Percentiles rank a stretch among this genome's conserved stretches.
Conservation (phyloP, 768 basidiomycete species). For the Lactifluus echinatus region DNA sequence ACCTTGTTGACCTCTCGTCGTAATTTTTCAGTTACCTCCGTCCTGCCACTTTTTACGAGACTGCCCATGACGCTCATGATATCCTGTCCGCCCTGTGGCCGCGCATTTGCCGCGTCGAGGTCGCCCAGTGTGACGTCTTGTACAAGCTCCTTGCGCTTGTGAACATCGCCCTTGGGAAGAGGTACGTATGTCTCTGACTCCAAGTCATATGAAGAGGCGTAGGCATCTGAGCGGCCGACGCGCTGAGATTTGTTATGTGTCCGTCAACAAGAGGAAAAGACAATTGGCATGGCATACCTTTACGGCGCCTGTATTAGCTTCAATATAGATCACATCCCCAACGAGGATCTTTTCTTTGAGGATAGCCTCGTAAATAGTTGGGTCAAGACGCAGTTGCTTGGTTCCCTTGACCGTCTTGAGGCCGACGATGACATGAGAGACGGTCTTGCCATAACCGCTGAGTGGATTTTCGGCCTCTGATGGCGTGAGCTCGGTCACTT, state of each 20-base stretch:
- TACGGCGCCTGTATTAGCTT: conserved; percentile 89
- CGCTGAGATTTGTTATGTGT: conserved; percentile 41
- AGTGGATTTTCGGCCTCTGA: conserved; percentile 96
- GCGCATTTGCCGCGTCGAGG: conserved; percentile 91
- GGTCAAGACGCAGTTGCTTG: conserved; percentile 90
- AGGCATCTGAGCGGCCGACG: conserved; percentile 94
- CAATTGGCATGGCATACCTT: conserved; percentile 49
- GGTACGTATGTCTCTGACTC: conserved; percentile 99
- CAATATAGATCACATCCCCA: conserved; percentile 95
- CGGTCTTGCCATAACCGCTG: conserved; percentile 96
- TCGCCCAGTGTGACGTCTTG: conserved; percentile 95
- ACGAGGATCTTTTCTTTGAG: conserved; percentile 95
- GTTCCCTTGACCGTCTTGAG: conserved; percentile 84
- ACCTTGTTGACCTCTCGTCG: conserved; percentile 95
- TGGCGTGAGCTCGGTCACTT: conserved; percentile 95
- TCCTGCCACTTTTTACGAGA: conserved; percentile 85
- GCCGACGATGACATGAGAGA: conserved; percentile 94
- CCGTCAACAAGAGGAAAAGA: neutral
- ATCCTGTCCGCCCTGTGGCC: conserved; percentile 94
- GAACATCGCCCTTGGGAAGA: conserved; percentile 91
- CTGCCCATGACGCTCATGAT: conserved; percentile 97
- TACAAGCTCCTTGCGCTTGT: conserved; percentile 91
- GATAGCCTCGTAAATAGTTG: conserved; percentile 93
- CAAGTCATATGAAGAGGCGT: conserved; percentile 94
- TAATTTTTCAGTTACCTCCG: conserved; percentile 96